Evolutionary conservation across 805 yeast genomes (phyloP).

Genomic region (Candida adriatica): DNA sequence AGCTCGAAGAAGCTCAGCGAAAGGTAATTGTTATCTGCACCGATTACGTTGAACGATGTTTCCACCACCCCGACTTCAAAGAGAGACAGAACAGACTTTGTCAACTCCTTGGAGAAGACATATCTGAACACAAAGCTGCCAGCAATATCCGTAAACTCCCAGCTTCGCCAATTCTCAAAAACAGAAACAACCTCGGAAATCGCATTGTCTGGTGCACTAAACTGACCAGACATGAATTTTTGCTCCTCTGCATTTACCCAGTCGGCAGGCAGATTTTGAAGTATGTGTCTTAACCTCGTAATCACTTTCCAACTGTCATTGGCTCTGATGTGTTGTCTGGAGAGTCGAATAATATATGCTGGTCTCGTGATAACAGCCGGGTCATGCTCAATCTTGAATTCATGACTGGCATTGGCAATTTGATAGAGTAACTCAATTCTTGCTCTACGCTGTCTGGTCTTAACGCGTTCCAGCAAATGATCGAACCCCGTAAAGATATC

Average conservation of each 20-base stretch:
- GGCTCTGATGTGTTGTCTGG: conserved; percentile 67
- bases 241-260: conserved; percentile 37
- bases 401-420: conserved; percentile 40
- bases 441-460: conserved; percentile 6
- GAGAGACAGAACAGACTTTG: conserved; percentile 3
- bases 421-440: conserved; percentile 34
- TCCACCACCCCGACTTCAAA: conserved; percentile 28
- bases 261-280: conserved; percentile 45
- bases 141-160: conserved; percentile 76
- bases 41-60: conserved; percentile 11
- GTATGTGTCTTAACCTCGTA: conserved; percentile 70
- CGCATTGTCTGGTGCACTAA: conserved; percentile 47
- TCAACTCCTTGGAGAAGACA: conserved; percentile 30
- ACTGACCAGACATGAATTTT: conserved; percentile 25
- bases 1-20: conserved; percentile 25
- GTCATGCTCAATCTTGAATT: conserved; percentile 61
- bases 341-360: conserved; percentile 68
- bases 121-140: conserved; percentile 46
- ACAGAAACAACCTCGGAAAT: conserved; percentile 45
- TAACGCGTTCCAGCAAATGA: conserved; percentile 5
- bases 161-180: conserved; percentile 78
- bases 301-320: conserved; percentile 85
- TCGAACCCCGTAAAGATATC: conserved; percentile 8
- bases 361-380: conserved; percentile 90
- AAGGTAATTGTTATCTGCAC: conserved; percentile 15